Base-by-base conservation (phyloP, 352 stramenopile species). In the Pythium sukuiense region DNA sequence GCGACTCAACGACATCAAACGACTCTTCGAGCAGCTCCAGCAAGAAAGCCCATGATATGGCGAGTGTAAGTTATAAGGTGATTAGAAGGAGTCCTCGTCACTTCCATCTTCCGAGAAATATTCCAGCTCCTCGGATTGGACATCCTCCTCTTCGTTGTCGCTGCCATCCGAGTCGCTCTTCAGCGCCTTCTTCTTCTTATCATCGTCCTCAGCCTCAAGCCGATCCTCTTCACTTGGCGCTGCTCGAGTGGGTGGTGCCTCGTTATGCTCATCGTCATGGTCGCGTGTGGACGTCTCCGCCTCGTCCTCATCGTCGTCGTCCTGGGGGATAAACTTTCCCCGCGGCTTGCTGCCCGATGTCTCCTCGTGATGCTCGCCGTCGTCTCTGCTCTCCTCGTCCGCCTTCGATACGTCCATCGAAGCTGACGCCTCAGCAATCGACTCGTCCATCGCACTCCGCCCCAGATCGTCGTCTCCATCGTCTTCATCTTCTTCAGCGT, bases 31-130 rank as follows among this genome's bases (percentile, higher is more conserved):
- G 32, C 79, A 90, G 61, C 61, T 92, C 54, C 82, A 90, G 59
- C 74, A 81, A 61, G 79, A 85, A 53, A 65, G 65, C 0, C 67
- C 80, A 11, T 87, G 72, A 72, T 29, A 61, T 16, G 9, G 8
- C 24, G 27, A 20, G 9, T 46, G 1, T 8, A 24, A 45, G 6
- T 67, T 32, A 50, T 6, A 50, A 46, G 41, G 13, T 54, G 41
- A 33, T 57, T 59, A 95, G 63, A 95, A 95, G 5, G 83, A 92
- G 59, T 93, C 87, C 52, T 93, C 85, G 27, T 92, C 83, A 53
- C 85, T 91, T 0, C 62, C 83, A 54, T 95, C 81, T 58, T 92
- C 85, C 35, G 86, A 92, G 64, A 95, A 91, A 54, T 93, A 95
- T 58, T 92, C 85, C 12, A 93, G 72, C 35, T 95, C 87, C 65